A percentile compares a stretch with the other conserved stretches of the same genome.
phyloP scores from a whole-genome alignment of 2,329 filamentous ascomycete genomes.

The Cytospora schulzeri region DNA sequence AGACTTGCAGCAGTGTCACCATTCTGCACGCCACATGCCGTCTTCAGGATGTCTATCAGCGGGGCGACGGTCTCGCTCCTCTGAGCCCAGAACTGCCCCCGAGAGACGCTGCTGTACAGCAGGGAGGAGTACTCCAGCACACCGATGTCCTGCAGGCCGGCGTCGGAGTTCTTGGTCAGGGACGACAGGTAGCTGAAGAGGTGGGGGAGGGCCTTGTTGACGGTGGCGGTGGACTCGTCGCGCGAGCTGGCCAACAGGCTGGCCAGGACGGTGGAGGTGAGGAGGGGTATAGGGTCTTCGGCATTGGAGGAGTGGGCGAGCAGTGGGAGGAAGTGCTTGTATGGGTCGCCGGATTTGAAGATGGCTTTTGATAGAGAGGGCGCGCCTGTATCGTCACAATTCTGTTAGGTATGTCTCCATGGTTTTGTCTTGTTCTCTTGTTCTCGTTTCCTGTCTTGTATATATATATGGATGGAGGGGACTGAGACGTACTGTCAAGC shows the following conservation, averaged over 20 bases:
- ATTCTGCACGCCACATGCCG: conserved; percentile 71
- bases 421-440: too few relatives aligned
- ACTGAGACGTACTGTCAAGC: conserved; percentile 69
- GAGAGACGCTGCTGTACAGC: conserved; percentile 71
- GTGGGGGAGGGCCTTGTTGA: conserved; percentile 72
- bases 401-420: too few relatives aligned
- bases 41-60: conserved; percentile 78
- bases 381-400: conserved; percentile 59
- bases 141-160: conserved; percentile 91
- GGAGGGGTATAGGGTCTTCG: conserved; percentile 82
- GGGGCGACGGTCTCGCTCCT: conserved; percentile 82
- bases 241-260: conserved; percentile 72
- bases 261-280: conserved; percentile 85
- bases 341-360: conserved; percentile 74
- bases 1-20: conserved; percentile 64
- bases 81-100: conserved; percentile 89
- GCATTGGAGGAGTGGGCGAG: conserved; percentile 74
- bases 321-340: conserved; percentile 81
- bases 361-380: conserved; percentile 78
- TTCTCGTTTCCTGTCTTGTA: too few relatives aligned
- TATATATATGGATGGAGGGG: not conserved
- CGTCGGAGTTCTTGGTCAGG: conserved; percentile 81
- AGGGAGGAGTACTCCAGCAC: conserved; percentile 89
- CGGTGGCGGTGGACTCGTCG: conserved; percentile 64
- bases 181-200: conserved; percentile 85